Percentiles rank a stretch among this genome's conserved stretches.
These are phyloP conservation scores for Pluteus cervinus DNA, from an alignment of 768 basidiomycete genomes.

Conservation along the genomic window DNA sequence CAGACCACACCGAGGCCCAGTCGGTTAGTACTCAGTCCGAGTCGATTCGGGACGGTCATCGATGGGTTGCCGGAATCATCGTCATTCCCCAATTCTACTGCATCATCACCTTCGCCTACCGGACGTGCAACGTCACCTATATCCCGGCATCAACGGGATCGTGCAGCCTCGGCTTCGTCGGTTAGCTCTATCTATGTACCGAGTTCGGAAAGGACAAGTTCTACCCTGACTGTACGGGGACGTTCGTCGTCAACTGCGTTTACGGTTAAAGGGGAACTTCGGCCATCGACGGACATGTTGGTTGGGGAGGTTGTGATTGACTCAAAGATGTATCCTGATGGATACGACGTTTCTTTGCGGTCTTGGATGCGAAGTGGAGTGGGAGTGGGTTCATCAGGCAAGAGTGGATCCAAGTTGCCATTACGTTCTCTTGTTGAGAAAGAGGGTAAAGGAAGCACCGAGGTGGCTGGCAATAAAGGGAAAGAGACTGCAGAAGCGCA, in stretches of 20 bases:
- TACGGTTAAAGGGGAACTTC: constrained; percentile 55
- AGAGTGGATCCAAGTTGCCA: too few relatives aligned
- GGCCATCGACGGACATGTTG: constrained; percentile 59
- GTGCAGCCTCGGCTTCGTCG: too few relatives aligned
- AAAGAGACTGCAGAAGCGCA: constrained; percentile 3
- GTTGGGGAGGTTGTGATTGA: constrained; percentile 79
- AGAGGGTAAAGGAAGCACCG: constrained; percentile 4
- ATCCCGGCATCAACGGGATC: constrained; percentile 14
- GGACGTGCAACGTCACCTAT: constrained; percentile 28
- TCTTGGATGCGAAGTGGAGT: constrained; percentile 35
- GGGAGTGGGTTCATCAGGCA: constrained; percentile 19
- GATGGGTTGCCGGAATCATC: constrained; percentile 18
- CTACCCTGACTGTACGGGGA: constrained; percentile 14
- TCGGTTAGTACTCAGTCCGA: constrained; percentile 25
- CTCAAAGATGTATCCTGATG: constrained; percentile 71
- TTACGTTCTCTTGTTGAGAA: too few relatives aligned
- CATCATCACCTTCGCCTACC: constrained; percentile 18
- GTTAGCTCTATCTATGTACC: too few relatives aligned
- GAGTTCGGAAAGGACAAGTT: too few relatives aligned
- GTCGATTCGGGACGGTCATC: constrained; percentile 10
- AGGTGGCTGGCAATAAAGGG: constrained; percentile 1
- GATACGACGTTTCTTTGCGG: constrained; percentile 52
- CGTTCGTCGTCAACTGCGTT: constrained; percentile 53
- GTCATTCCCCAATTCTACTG: constrained; percentile 12
- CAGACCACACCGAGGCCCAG: constrained; percentile 36